Percentiles rank a stretch among this genome's conserved stretches.
These are phyloP conservation scores for Hammondia hammondi DNA, from an alignment of 169 alveolate genomes.

Conservation along the genomic window DNA sequence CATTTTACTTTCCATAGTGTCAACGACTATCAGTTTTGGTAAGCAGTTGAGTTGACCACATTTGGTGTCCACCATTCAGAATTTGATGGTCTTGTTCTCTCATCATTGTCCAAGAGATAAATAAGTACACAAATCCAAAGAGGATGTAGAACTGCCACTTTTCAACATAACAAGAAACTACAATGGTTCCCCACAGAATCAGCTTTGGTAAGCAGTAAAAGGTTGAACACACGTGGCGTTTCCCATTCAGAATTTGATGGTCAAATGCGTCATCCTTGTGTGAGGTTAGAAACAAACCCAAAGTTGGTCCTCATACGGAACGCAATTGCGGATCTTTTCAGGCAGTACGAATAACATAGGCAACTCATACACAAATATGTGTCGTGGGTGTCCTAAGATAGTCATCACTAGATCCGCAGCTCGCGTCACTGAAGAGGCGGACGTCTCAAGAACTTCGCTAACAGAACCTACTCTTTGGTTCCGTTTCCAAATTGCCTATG, in stretches of 20 bases:
- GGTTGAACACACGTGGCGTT: background rate
- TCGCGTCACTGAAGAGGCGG: background rate
- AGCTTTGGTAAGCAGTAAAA: constrained; percentile 39
- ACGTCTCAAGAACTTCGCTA: background rate
- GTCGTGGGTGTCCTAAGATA: constrained; percentile 54
- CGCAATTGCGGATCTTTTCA: background rate
- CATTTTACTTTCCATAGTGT: too few relatives aligned
- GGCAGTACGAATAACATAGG: constrained; percentile 47
- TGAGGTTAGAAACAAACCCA: too few relatives aligned
- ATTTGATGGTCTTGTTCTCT: too few relatives aligned
- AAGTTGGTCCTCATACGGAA: background rate
- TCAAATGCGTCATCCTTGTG: background rate
- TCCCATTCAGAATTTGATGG: constrained; percentile 35
- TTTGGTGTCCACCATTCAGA: too few relatives aligned
- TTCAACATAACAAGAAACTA: background rate
- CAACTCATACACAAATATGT: constrained; percentile 21
- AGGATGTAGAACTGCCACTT: too few relatives aligned
- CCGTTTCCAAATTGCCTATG: too few relatives aligned
- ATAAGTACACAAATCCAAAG: too few relatives aligned
- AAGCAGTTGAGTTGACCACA: too few relatives aligned
- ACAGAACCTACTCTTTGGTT: background rate
- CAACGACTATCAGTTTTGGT: too few relatives aligned
- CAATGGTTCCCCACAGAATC: background rate
- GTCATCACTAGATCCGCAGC: constrained; percentile 32
- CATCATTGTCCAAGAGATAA: too few relatives aligned